These are phyloP conservation scores for Phytophthora pisi DNA, from an alignment of 352 stramenopile species.

Conservation along the genomic window DNA sequence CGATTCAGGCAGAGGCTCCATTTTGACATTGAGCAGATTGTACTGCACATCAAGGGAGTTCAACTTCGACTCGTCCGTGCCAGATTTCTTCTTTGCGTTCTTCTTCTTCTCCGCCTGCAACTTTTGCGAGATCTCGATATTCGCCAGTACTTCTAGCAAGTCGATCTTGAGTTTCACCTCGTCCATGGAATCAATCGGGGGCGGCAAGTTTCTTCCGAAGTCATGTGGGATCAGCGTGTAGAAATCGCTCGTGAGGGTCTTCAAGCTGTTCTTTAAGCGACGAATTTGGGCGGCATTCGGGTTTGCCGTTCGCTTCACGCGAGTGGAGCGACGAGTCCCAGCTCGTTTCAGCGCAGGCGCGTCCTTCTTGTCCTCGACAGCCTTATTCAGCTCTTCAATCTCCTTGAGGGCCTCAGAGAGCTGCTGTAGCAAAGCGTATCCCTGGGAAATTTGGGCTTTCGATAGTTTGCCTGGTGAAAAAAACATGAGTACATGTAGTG, in stretches of 20 bases:
- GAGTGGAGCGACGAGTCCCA: conserved; percentile 31
- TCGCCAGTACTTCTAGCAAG: conserved; percentile 66
- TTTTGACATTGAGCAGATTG: conserved; percentile 56
- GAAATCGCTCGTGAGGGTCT: conserved; percentile 64
- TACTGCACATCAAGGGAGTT: conserved; percentile 72
- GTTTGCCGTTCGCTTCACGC: conserved; percentile 30
- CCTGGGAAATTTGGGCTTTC: conserved; percentile 67
- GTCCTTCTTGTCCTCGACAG: conserved; percentile 2
- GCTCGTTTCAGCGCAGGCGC: conserved; percentile 6
- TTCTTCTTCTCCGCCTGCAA: conserved; percentile 59
- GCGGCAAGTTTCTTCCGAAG: conserved; percentile 61
- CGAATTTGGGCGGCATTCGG: conserved; percentile 39
- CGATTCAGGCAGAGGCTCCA: conserved; percentile 42
- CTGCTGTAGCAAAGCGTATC: conserved; percentile 58
- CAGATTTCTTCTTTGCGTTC: conserved; percentile 31
- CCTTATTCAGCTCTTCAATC: conserved; percentile 47
- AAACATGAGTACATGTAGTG: too few relatives aligned
- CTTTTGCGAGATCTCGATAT: conserved; percentile 73
- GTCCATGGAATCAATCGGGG: conserved; percentile 60
- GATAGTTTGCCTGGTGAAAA: conserved; percentile 43
- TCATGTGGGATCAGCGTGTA: conserved; percentile 80
- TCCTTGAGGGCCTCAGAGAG: conserved; percentile 55
- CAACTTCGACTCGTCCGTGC: conserved; percentile 16
- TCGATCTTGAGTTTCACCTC: conserved; percentile 76
- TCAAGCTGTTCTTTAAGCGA: conserved; percentile 57